Percentiles rank a stretch among this genome's conserved stretches.
phyloP scores from a whole-genome alignment of 331 rosid species.

The Quercus lobata region DNA sequence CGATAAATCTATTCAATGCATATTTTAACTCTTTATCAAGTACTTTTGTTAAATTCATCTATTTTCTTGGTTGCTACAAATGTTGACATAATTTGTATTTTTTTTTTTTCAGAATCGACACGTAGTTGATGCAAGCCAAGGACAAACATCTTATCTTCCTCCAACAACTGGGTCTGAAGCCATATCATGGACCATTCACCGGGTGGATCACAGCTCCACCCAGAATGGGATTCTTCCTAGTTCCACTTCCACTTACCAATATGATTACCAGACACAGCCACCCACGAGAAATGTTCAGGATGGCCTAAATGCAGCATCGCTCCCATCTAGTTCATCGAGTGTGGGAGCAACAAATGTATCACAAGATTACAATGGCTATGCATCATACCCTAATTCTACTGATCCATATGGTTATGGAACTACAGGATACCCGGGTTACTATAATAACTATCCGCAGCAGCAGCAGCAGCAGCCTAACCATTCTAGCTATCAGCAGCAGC shows the following conservation, averaged over 20 bases:
- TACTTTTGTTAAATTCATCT: not conserved
- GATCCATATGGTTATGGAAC: constrained; percentile 93
- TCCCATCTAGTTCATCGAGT: constrained; percentile 80
- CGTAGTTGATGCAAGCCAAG: constrained; percentile 50
- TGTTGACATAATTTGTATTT: not conserved
- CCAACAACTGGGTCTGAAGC: constrained; percentile 59
- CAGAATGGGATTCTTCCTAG: constrained; percentile 65
- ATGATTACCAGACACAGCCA: constrained; percentile 62
- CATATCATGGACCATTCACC: constrained; percentile 55
- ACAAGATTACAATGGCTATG: constrained; percentile 83
- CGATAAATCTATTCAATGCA: not conserved
- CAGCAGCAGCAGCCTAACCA: not conserved
- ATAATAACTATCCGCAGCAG: constrained; percentile 85
- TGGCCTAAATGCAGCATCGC: constrained; percentile 52
- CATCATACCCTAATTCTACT: constrained; percentile 74
- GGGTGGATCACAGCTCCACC: constrained; percentile 44
- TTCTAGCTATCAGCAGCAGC: constrained; percentile 50
- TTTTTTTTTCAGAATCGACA: constrained; percentile 49
- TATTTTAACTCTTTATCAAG: not conserved
- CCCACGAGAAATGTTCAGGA: constrained; percentile 65
- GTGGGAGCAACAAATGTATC: constrained; percentile 83
- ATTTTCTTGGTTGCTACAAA: not conserved
- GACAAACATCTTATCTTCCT: constrained; percentile 42
- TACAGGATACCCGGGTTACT: constrained; percentile 74
- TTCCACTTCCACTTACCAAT: constrained; percentile 57